Evolutionary conservation across 345 rosid species (phyloP), one percentile per base, ranked within the genome.

Genomic region (Populus ilicifolia): DNA sequence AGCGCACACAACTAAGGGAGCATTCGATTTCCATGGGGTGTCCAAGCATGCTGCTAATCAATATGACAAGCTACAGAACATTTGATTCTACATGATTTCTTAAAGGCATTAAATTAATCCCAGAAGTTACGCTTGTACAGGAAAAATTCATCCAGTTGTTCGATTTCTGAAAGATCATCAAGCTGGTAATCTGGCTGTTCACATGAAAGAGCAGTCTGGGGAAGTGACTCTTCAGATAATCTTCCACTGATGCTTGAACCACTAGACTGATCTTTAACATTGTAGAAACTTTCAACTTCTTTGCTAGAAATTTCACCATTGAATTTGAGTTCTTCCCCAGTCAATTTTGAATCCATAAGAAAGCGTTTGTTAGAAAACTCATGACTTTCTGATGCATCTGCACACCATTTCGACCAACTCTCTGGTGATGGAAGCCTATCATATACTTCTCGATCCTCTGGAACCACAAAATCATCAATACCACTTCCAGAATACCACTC

Each of bases 91-190:
- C 30, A 77, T 75, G 79, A 77, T 61, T 56, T 80, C 77, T 78
- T 69, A 80, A 67, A 70, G 56, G 63, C 70, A 43, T 76, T 67
- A 78, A 84, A 86, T 80, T 75, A 85, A 83, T 72, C 75, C 79
- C 87, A 86, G 83, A 81, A 67, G 83, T 81, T 79, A 81, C 66
- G 86, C 75, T 72, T 64, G 86, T 90, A 93, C 98, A 90, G 76
- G 96, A 87, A 93, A 72, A 91, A 66, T 82, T 90, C 94, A 82
- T 93, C 96, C 78, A 82, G 76, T 70, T 89, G 89, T 52, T 87
- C 88, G 69, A 87, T 86, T 83, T 87, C 85, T 30, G 83, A 81
- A 4, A 86, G 84, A 72, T 85, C 85, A 25, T 86, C 62, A 70
- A 83, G 92, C 78, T 82, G 82, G 78, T 75, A 64, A 52, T 83